phyloP scores from a whole-genome alignment of 176 grass and related monocot genomes.

The Oryza brachyantha region DNA sequence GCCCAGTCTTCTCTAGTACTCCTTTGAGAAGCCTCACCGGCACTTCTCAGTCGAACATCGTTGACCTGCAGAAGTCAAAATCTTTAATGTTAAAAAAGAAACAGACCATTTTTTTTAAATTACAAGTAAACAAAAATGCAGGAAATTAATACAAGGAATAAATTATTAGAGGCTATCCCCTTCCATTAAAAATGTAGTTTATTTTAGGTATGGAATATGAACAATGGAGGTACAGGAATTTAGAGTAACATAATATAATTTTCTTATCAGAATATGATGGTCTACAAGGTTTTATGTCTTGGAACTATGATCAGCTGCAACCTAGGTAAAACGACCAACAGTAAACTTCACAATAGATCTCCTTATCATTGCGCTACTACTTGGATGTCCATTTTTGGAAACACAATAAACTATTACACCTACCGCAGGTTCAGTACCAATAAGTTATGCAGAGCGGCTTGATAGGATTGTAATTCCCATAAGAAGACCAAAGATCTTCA shows the following conservation, averaged over 20 bases:
- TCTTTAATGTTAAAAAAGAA: constrained; percentile 19
- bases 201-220: not conserved
- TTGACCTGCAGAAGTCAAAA: constrained; percentile 62
- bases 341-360: not conserved
- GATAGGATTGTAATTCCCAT: not conserved
- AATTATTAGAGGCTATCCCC: not conserved
- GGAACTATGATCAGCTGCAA: not conserved
- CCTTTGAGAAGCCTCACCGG: constrained; percentile 93
- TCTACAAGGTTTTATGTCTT: not conserved
- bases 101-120: not conserved
- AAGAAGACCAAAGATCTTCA: not conserved
- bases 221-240: not conserved
- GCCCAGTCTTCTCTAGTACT: constrained; percentile 99
- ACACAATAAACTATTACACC: not conserved
- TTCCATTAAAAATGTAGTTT: not conserved
- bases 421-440: not conserved
- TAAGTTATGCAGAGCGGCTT: not conserved
- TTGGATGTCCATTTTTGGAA: not conserved
- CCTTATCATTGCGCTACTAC: not conserved
- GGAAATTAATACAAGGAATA: not conserved
- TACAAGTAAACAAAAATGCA: not conserved
- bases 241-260: not conserved
- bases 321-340: not conserved
- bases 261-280: not conserved
- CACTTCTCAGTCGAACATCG: constrained; percentile 82